Evolutionary conservation across 1,284 basidiomycete species (phyloP).

Genomic region (Ceratorhiza oryzae-sativae): DNA sequence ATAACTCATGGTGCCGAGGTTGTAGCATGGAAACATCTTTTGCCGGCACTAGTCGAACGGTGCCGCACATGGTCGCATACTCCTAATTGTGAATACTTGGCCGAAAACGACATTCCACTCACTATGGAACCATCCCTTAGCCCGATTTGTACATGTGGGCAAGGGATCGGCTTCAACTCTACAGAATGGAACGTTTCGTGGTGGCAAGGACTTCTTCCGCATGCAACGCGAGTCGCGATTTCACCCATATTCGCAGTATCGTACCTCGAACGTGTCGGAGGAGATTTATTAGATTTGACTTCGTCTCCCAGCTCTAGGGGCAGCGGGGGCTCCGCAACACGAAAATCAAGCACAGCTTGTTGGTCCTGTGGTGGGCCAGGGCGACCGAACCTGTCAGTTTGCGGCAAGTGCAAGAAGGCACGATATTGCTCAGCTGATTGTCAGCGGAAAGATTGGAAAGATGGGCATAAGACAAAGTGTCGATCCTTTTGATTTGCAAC

Average conservation of each 20-base stretch:
- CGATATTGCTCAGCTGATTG: conserved; percentile 57
- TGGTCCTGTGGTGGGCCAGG: conserved; percentile 50
- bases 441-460: conserved; percentile 58
- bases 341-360: background rate
- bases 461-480: conserved; percentile 51
- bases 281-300: conserved; percentile 44
- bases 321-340: background rate
- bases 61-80: conserved; percentile 61
- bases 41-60: conserved; percentile 59
- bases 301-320: no score
- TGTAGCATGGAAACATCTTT: conserved; percentile 57
- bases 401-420: conserved; percentile 52
- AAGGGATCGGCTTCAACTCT: conserved; percentile 53
- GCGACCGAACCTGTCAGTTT: conserved; percentile 48
- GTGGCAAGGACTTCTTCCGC: conserved; percentile 53
- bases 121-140: conserved; percentile 48
- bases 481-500: background rate
- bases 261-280: conserved; percentile 53
- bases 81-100: conserved; percentile 56
- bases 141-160: conserved; percentile 60
- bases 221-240: conserved; percentile 58
- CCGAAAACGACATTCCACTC: conserved; percentile 49
- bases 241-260: conserved; percentile 59
- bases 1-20: conserved; percentile 48
- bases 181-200: conserved; percentile 42